These are phyloP conservation scores for Amanita muscaria DNA, from an alignment of 768 basidiomycete genomes.

Conservation along the genomic window DNA sequence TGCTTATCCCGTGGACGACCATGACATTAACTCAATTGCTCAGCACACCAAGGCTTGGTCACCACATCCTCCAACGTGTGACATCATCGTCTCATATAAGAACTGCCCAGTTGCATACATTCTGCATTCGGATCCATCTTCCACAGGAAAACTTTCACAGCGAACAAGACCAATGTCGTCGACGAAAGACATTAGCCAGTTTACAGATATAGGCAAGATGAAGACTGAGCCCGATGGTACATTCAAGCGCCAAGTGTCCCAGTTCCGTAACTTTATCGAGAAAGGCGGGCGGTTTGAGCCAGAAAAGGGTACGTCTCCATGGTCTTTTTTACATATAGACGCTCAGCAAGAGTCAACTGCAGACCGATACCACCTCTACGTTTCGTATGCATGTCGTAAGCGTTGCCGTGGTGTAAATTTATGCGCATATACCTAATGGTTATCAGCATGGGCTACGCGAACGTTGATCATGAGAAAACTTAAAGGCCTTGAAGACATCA, in stretches of 20 bases:
- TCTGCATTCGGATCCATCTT: too few species aligned
- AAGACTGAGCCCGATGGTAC: conserved; percentile 51
- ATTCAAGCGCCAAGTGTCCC: conserved; percentile 46
- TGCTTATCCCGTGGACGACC: too few species aligned
- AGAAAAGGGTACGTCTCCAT: conserved; percentile 52
- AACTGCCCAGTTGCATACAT: too few species aligned
- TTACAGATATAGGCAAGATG: conserved; percentile 44
- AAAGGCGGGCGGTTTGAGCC: conserved; percentile 39
- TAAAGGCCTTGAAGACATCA: conserved; percentile 82
- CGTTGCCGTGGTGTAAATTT: not conserved
- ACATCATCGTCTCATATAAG: too few species aligned
- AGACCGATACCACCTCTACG: conserved; percentile 91
- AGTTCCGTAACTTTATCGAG: conserved; percentile 50
- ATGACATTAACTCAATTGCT: too few species aligned
- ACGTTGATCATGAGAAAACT: conserved; percentile 83
- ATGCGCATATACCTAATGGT: conserved; percentile 7
- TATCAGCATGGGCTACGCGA: conserved; percentile 84
- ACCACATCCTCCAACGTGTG: too few species aligned
- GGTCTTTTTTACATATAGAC: not conserved
- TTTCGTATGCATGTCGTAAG: conserved; percentile 81
- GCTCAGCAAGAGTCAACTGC: too few species aligned
- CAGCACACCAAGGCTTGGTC: too few species aligned
- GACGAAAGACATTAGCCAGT: conserved; percentile 3
- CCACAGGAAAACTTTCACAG: too few species aligned
- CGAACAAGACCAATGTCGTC: not conserved